Base-by-base conservation (phyloP, 495 filamentous ascomycete species). In the Amniculicola lignicola region DNA sequence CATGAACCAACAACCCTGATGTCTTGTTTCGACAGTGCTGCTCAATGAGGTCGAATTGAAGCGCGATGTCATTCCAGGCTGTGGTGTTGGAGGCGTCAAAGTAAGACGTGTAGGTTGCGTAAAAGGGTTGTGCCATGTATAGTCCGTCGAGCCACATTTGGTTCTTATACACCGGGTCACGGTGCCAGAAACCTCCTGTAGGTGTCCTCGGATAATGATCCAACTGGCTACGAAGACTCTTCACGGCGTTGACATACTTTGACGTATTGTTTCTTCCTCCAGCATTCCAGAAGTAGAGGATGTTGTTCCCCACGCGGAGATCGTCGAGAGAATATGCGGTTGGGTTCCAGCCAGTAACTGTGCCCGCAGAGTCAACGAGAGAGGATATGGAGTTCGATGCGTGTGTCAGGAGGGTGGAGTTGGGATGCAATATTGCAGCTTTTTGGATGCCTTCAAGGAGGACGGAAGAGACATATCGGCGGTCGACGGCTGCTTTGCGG, bases 21-120 rank as follows among this genome's bases (percentile, higher is more conserved):
- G 68, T 73, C 4, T 60, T 40, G 55, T 82, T 75, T 12, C 74
- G 68, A 40, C 31, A 42, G 36, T 80, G 78, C n/a, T 42, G 51
- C 53, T 81, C 77, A 29, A 82, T 64, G 2, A 80, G 71, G 12
- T 74, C 67, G 38, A 80, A 77, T 67, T 83, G 78, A n/a, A 66
- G 69, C 14, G 75, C 67, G 45, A 83, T 75, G 33, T 80, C 74
- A 42, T 75, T 64, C 37, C 64, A 70, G 4, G 60, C 60, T 12
- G 60, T 58, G 4, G 48, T 54, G 25, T 63, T 63, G 2, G 27
- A 21, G 1, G 41, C 40, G 24, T 63, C 53, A 19, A 63, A 58
- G 35, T 46, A 51, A 12, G 24, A 28, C 22, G 54, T 57, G 37
- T 63, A 63, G 4, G 54, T 57, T 14, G 60, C 54, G 43, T 63